Conservation (phyloP, 768 basidiomycete species). For the Roridomyces roridus region DNA sequence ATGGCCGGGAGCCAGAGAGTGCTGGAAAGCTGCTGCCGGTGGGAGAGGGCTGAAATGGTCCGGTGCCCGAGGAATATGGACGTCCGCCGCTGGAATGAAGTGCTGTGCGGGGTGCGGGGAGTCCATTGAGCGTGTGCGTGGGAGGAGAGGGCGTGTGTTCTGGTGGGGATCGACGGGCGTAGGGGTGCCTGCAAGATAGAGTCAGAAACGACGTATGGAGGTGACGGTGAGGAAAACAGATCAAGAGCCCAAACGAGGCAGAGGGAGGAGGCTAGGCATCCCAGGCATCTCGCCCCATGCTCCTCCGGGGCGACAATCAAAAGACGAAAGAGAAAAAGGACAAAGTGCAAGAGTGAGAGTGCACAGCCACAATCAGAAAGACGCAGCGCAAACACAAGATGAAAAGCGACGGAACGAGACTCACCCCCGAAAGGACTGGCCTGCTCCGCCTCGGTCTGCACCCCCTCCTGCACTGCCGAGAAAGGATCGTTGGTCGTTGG, state of each 20-base stretch:
- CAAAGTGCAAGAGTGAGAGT: too few relatives aligned
- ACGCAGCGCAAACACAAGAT: too few relatives aligned
- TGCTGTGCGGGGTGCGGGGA: constrained; percentile 8
- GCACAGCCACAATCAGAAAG: not conserved
- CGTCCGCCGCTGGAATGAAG: constrained; percentile 4
- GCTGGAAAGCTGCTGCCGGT: not conserved
- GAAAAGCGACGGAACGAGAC: constrained; percentile 1
- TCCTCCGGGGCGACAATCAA: too few relatives aligned
- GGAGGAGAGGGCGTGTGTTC: constrained; percentile 21
- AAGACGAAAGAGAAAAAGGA: too few relatives aligned
- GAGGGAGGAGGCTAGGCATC: not conserved
- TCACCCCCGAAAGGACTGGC: constrained; percentile 23
- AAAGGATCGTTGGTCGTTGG: constrained; percentile 23
- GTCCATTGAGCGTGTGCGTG: constrained; percentile 1
- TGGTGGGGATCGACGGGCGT: constrained; percentile 35
- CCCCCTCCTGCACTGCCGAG: constrained; percentile 20
- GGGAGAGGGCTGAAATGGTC: constrained; percentile 15
- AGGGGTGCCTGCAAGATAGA: constrained; percentile 5
- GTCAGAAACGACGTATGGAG: not conserved
- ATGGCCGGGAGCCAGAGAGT: constrained; percentile 15
- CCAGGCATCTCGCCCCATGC: too few relatives aligned
- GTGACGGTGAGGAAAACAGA: not conserved
- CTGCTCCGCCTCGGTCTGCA: not conserved
- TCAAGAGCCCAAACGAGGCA: not conserved
- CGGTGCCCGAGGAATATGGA: constrained; percentile 18